phyloP scores from a whole-genome alignment of 139 green algal genomes.

The Diplosphaera chodatii region DNA sequence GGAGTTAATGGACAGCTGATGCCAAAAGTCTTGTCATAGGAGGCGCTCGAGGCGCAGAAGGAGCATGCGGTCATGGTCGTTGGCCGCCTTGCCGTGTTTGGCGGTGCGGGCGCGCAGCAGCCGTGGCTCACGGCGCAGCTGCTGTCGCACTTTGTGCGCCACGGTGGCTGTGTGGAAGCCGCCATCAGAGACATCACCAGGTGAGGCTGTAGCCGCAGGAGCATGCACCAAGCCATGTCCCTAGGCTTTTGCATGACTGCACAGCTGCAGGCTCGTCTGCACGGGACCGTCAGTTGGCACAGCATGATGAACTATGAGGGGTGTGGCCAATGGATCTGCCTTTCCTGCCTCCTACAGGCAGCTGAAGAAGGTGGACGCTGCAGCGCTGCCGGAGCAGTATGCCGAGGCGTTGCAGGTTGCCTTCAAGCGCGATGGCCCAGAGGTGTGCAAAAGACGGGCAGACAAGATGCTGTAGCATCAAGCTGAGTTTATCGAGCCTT shows the following conservation, averaged over 20 bases:
- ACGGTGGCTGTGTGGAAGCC: conserved; percentile 5
- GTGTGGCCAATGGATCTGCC: too few relatives aligned
- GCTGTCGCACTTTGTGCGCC: conserved; percentile 33
- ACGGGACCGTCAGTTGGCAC: too few relatives aligned
- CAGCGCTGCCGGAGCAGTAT: neutral
- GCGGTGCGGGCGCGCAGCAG: neutral
- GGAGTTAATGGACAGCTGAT: too few relatives aligned
- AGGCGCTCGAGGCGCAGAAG: neutral
- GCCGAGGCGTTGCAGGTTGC: neutral
- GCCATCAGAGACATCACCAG: neutral
- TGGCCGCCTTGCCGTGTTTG: neutral
- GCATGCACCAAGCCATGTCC: too few relatives aligned
- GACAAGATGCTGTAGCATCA: too few relatives aligned
- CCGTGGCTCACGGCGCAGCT: conserved; percentile 28
- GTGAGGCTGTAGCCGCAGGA: neutral
- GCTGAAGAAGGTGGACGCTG: neutral
- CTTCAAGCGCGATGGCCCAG: neutral
- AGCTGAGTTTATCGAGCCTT: too few relatives aligned
- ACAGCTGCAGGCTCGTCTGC: too few relatives aligned
- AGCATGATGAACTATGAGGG: too few relatives aligned
- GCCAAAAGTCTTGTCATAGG: too few relatives aligned
- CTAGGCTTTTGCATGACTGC: too few relatives aligned
- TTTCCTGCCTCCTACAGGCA: too few relatives aligned
- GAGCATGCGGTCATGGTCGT: neutral
- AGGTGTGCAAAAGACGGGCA: too few relatives aligned